These are phyloP conservation scores for Carex scoparia DNA, from an alignment of 176 grass and related monocot genomes.

Conservation along the genomic window DNA sequence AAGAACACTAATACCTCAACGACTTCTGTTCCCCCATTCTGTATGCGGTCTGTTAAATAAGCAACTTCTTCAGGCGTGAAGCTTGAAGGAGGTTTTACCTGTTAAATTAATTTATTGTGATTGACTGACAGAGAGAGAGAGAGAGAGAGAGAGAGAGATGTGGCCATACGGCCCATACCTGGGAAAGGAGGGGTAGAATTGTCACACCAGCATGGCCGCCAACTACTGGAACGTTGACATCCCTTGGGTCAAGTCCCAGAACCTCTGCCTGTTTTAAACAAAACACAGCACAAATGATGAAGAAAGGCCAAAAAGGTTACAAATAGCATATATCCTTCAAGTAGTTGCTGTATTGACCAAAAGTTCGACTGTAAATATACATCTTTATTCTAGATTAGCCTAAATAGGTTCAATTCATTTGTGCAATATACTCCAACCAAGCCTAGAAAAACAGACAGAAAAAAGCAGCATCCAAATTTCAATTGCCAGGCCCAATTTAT, in stretches of 20 bases:
- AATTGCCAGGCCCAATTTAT: background rate
- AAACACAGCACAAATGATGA: slow-evolving; percentile 4
- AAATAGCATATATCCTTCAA: background rate
- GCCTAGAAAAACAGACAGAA: background rate
- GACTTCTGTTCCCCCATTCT: slow-evolving; percentile 94
- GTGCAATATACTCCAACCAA: background rate
- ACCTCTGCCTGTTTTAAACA: slow-evolving; percentile 54
- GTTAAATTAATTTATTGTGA: background rate
- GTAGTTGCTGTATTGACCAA: background rate
- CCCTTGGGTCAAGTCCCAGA: slow-evolving; percentile 73
- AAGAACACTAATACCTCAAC: slow-evolving; percentile 62
- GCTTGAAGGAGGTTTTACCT: slow-evolving; percentile 62
- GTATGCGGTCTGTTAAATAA: slow-evolving; percentile 75
- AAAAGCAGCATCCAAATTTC: background rate
- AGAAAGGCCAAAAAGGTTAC: background rate
- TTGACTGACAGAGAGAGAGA: background rate
- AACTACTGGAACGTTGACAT: slow-evolving; percentile 81
- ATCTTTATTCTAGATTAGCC: background rate
- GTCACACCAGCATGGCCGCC: slow-evolving; percentile 80
- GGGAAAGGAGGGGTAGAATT: slow-evolving; percentile 84
- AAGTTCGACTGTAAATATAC: background rate
- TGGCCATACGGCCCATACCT: slow-evolving; percentile 40
- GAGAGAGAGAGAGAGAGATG: background rate
- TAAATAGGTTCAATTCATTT: background rate
- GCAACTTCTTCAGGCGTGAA: slow-evolving; percentile 65